Conservation (phyloP, 768 basidiomycete genomes). For the Symmetrospora coprosmae region DNA sequence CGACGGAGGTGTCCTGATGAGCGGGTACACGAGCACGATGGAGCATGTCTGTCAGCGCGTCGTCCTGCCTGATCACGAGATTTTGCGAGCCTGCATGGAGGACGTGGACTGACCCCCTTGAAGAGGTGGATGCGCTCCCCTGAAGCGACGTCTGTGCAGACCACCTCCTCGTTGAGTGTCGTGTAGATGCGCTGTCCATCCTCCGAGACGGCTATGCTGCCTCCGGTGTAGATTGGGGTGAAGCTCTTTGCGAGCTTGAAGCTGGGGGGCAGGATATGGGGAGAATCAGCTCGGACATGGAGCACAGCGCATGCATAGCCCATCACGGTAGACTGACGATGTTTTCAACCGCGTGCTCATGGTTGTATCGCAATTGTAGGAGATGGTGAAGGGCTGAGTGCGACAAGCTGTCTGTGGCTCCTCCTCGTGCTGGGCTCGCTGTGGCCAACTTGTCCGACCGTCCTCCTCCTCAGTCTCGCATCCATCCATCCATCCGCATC, state of each 20-base stretch:
- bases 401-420: no score
- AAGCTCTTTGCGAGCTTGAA: slow-evolving; percentile 28
- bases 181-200: slow-evolving; percentile 71
- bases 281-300: no score
- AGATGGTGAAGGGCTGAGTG: no score
- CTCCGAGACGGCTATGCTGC: slow-evolving; percentile 61
- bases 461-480: no score
- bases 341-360: slow-evolving; percentile 12
- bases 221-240: slow-evolving; percentile 51
- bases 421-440: no score
- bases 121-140: slow-evolving; percentile 69
- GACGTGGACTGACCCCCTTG: slow-evolving; percentile 52
- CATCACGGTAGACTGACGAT: background rate
- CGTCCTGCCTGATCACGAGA: background rate
- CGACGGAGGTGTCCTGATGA: slow-evolving; percentile 61
- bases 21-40: background rate
- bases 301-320: background rate
- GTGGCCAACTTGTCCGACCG: no score
- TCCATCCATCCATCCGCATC: no score
- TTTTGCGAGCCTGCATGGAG: background rate
- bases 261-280: background rate
- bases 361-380: no score
- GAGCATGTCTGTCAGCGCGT: background rate
- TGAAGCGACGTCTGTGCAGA: slow-evolving; percentile 63
- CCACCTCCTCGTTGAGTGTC: slow-evolving; percentile 69